phyloP scores from a whole-genome alignment of 768 basidiomycete genomes.

The Hypsizygus marmoreus region DNA sequence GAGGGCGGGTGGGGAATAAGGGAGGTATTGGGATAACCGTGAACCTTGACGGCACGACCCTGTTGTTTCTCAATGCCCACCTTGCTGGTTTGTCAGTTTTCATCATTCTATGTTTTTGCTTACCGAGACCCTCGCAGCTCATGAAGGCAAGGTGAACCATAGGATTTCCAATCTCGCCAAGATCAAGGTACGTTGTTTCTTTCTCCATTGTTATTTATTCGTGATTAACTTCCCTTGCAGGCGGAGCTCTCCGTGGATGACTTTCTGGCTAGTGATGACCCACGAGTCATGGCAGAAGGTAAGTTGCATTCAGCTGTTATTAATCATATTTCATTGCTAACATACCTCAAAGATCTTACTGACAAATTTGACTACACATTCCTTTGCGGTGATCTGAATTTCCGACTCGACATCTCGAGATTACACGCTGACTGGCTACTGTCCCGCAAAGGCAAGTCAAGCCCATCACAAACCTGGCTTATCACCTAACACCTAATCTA shows the following conservation, averaged over 20 bases:
- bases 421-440: slow-evolving; percentile 95
- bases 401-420: slow-evolving; percentile 84
- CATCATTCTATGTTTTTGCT: not conserved
- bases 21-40: slow-evolving; percentile 90
- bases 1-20: slow-evolving; percentile 92
- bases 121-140: slow-evolving; percentile 51
- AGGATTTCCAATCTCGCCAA: slow-evolving; percentile 86
- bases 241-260: slow-evolving; percentile 77
- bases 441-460: slow-evolving; percentile 63
- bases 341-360: slow-evolving; percentile 59
- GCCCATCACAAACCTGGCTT: not conserved
- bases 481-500: not conserved
- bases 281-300: slow-evolving; percentile 75
- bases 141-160: slow-evolving; percentile 73
- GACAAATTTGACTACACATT: slow-evolving; percentile 91
- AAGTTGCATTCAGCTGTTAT: slow-evolving; percentile 5
- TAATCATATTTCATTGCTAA: not conserved
- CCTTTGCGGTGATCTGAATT: slow-evolving; percentile 90
- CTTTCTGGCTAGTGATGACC: slow-evolving; percentile 67
- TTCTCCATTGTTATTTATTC: not conserved
- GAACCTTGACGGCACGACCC: slow-evolving; percentile 76
- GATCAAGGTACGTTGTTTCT: slow-evolving; percentile 70
- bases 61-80: slow-evolving; percentile 91
- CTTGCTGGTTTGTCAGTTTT: slow-evolving; percentile 63
- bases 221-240: slow-evolving; percentile 36